Evolutionary conservation across 768 basidiomycete genomes (phyloP), one percentile per base, ranked within the genome.

Genomic region (Mycena epipterygia): DNA sequence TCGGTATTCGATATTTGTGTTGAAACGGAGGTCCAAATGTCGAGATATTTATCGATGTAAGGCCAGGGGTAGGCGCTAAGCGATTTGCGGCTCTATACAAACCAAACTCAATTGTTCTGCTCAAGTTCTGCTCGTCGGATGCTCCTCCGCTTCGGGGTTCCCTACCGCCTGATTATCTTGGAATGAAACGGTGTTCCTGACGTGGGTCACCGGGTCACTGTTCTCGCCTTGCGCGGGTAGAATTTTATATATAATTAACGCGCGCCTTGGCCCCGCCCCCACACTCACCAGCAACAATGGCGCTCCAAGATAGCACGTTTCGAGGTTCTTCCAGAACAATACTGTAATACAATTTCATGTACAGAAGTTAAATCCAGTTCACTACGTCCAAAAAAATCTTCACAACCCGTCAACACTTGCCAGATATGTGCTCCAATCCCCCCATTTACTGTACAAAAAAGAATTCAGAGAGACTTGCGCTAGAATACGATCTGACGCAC

Each of bases 251-350:
- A 44, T 44, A 44, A 44, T 9, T 44, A 17, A 44, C 42, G 42
- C 42, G 52, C 30, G n/a, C 51, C 46, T 61, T 49, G 32, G 44
- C 37, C 37, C 35, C 35, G 8, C 17, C 56, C 44, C 13, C 6
- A 41, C 30, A 19, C 39, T 19, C 3, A 60, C 51, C 56, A 29
- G 37, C 8, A 39, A 39, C 67, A 44, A 77, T 73, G 72, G 72
- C 72, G 0, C 68, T 73, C 46, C n/a, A n/a, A n/a, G n/a, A n/a
- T n/a, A n/a, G n/a, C n/a, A n/a, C n/a, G n/a, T n/a, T n/a, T n/a
- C n/a, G n/a, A n/a, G n/a, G n/a, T n/a, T n/a, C n/a, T n/a, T n/a
- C n/a, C n/a, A n/a, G n/a, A n/a, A n/a, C 35, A 37, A 37, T 7
- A 7, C 35, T 37, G 14, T 37, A 14, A 6, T 6, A 37, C 6